Evolutionary conservation across 768 basidiomycete species (phyloP), one percentile per base, ranked within the genome.

Genomic region (Kwoniella mangroviensis): DNA sequence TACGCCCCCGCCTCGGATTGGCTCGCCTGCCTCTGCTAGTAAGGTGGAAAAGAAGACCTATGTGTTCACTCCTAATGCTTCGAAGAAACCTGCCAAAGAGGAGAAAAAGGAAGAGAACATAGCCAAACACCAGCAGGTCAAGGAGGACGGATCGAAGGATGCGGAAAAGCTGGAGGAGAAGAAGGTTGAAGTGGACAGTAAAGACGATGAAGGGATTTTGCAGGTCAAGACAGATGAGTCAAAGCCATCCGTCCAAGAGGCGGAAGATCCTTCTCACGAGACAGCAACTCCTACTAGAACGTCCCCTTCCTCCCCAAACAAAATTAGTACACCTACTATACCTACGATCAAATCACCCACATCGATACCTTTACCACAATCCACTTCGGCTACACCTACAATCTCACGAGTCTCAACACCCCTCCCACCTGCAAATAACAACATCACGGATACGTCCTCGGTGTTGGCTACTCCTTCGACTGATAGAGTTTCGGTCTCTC

Each of bases 401-500:
- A 55, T 65, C 12, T 72, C 75, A 19, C 66, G 74, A 21, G 52
- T 73, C 4, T 57, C 58, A 7, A 68, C 77, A 7, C 75, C 75
- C 6, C 22, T 49, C n/a, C 64, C 72, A 45, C 61, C 68, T 24
- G 55, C 22, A 17, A 24, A 54, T 11, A 56, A 34, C 51, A 59
- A 13, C 21, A 54, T 34, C 21, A 54, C 68, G n/a, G 67, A 63
- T 13, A 17, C 59, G 15, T 41, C 68, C 24, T 54, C 63, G 11
- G 40, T 41, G 11, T 45, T 63, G 45, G 68, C 62, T 34, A 76
- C 76, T 1, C 77, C 79, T 17, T 73, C 73, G 3, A 60, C 52
- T 5, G 79, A 78, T 57, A 72, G 79, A 15, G 79, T 80, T 1
- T 75, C 77, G 7, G 77, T 78, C 10, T 80, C 79, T 10, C 79